These are phyloP conservation scores for Immersiella caudata DNA, from an alignment of 495 filamentous ascomycete genomes.

Conservation along the genomic window DNA sequence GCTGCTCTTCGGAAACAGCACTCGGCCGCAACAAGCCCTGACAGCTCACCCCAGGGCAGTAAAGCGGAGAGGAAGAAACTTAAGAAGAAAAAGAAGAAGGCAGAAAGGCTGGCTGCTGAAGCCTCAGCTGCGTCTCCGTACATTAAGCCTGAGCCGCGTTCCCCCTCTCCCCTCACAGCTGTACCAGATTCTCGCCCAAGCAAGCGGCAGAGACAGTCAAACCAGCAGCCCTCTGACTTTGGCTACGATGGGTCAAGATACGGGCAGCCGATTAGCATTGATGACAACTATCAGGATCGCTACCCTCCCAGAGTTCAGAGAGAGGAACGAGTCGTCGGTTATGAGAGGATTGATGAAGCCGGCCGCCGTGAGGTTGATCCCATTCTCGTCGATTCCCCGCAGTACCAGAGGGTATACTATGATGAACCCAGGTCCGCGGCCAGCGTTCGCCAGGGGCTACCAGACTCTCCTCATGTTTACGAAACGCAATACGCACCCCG, in stretches of 20 bases:
- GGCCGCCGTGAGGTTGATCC: constrained; percentile 29
- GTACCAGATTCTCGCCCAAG: constrained; percentile 52
- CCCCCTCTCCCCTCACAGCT: constrained; percentile 71
- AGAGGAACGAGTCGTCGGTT: constrained; percentile 33
- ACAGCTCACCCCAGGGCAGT: constrained; percentile 53
- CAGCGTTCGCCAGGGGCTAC: constrained; percentile 45
- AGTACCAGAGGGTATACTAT: constrained; percentile 42
- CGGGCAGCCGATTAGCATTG: constrained; percentile 28
- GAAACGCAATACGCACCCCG: constrained; percentile 46
- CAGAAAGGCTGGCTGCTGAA: constrained; percentile 44
- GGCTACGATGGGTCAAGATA: constrained; percentile 49
- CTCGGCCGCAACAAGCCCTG: constrained; percentile 49
- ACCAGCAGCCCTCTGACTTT: constrained; percentile 46
- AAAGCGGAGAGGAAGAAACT: constrained; percentile 48
- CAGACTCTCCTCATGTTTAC: constrained; percentile 54
- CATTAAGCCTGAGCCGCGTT: constrained; percentile 87
- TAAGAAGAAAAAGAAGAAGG: constrained; percentile 57
- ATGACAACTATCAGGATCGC: constrained; percentile 33
- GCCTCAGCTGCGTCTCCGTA: constrained; percentile 51
- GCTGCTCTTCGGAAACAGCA: constrained; percentile 51
- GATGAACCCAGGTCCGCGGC: constrained; percentile 44
- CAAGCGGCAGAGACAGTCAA: constrained; percentile 55
- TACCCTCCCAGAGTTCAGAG: constrained; percentile 29
- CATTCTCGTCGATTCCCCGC: constrained; percentile 31
- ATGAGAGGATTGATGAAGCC: constrained; percentile 28